Conservation (phyloP, 768 basidiomycete species). For the Pleurotus ostreatus region DNA sequence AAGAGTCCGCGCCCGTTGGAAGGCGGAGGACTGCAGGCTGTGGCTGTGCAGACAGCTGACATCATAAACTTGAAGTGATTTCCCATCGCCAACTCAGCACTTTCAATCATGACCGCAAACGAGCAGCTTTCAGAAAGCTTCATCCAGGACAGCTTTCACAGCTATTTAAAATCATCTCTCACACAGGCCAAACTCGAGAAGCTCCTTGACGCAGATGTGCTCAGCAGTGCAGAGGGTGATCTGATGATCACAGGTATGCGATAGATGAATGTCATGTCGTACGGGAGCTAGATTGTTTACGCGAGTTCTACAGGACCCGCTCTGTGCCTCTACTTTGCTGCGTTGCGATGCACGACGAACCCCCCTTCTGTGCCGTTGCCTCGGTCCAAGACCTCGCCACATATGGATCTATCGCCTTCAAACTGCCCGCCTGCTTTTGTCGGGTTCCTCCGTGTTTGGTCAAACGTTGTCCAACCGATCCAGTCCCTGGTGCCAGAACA, state of each 20-base stretch:
- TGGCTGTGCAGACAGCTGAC: conserved; percentile 2
- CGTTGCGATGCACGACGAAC: conserved; percentile 66
- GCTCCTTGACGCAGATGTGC: conserved; percentile 65
- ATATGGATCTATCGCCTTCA: conserved; percentile 53
- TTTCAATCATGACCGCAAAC: not conserved
- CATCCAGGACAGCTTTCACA: conserved; percentile 78
- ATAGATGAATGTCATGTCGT: not conserved
- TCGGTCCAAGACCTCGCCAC: conserved; percentile 42
- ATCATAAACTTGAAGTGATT: not conserved
- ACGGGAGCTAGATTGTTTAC: not conserved
- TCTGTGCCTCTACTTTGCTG: conserved; percentile 81
- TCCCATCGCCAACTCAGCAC: not conserved
- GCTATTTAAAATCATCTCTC: conserved; percentile 75
- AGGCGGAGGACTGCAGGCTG: not conserved
- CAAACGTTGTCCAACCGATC: conserved; percentile 57
- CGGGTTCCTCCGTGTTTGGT: conserved; percentile 73
- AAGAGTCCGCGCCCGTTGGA: too few species aligned
- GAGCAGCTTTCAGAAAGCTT: conserved; percentile 54
- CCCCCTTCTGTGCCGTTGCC: conserved; percentile 84
- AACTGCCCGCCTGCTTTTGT: conserved; percentile 73
- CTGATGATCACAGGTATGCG: conserved; percentile 78
- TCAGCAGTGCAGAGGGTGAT: conserved; percentile 78
- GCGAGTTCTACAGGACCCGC: conserved; percentile 54
- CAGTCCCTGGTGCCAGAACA: conserved; percentile 48
- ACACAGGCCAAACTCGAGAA: conserved; percentile 74